Conservation (phyloP, 2,329 filamentous ascomycete genomes). For the Fusarium secorum region DNA sequence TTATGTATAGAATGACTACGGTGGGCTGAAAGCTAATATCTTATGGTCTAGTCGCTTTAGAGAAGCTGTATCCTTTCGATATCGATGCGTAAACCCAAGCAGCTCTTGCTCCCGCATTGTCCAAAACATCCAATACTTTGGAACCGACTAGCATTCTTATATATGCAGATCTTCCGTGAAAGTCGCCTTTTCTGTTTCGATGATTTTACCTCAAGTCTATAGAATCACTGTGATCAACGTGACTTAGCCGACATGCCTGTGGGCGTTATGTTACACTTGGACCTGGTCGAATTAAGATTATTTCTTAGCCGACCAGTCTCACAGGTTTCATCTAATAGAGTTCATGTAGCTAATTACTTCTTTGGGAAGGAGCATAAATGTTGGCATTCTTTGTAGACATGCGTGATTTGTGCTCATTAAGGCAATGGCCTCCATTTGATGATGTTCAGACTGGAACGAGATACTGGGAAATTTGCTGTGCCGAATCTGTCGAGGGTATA, state of each 20-base stretch:
- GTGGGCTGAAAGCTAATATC: rapidly evolving
- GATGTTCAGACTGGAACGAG: rapidly evolving
- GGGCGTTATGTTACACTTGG: background rate
- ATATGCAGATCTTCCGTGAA: rapidly evolving
- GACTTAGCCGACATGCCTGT: background rate
- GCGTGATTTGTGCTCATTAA: background rate
- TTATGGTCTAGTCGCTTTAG: background rate
- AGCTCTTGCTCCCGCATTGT: background rate
- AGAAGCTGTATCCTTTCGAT: background rate
- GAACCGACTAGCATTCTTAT: rapidly evolving
- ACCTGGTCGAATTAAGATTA: background rate
- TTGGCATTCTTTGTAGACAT: rapidly evolving
- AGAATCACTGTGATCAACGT: too few relatives aligned
- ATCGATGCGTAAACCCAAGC: background rate
- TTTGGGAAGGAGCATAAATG: background rate
- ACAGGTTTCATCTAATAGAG: background rate
- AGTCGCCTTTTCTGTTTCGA: rapidly evolving
- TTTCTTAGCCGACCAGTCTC: background rate
- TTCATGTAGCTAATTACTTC: background rate
- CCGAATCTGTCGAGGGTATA: background rate
- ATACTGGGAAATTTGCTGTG: background rate
- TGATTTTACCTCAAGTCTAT: rapidly evolving
- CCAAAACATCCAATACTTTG: rapidly evolving
- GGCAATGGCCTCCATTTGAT: rapidly evolving
- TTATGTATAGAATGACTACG: rapidly evolving